Conservation (phyloP, 371 early-diverging fungal species). For the Mortierella sp. region DNA sequence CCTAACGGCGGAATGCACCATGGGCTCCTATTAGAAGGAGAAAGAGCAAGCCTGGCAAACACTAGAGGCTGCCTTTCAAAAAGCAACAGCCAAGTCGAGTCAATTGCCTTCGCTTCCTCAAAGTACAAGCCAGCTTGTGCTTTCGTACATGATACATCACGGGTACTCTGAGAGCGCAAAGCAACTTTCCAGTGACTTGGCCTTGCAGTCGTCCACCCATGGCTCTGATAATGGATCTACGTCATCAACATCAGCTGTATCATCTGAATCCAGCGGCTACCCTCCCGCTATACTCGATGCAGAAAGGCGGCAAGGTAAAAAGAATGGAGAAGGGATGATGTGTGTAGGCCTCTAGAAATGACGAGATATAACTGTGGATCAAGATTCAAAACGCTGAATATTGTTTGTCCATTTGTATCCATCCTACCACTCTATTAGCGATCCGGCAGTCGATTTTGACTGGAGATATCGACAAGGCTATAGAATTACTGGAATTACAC, state of each 20-base stretch:
- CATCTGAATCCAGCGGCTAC: conserved; percentile 2
- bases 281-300: conserved; percentile 21
- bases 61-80: conserved; percentile 46
- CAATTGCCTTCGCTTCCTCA: conserved; percentile 28
- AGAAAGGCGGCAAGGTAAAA: conserved; percentile 37
- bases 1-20: neutral
- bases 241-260: neutral
- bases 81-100: conserved; percentile 14
- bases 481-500: conserved; percentile 63
- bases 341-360: no score
- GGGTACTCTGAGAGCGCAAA: conserved; percentile 80
- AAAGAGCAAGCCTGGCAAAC: conserved; percentile 59
- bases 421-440: conserved; percentile 51
- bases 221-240: conserved; percentile 1
- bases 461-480: conserved; percentile 80
- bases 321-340: neutral
- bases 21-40: conserved; percentile 55
- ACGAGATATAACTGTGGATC: no score
- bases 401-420: no score
- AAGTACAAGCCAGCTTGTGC: conserved; percentile 67
- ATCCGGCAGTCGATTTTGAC: conserved; percentile 70
- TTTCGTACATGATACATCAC: conserved; percentile 80
- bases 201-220: conserved; percentile 7
- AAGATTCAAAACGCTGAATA: no score
- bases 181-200: conserved; percentile 64